Conservation (phyloP, 2,329 filamentous ascomycete species). For the Exophiala phaeomuriformis region DNA sequence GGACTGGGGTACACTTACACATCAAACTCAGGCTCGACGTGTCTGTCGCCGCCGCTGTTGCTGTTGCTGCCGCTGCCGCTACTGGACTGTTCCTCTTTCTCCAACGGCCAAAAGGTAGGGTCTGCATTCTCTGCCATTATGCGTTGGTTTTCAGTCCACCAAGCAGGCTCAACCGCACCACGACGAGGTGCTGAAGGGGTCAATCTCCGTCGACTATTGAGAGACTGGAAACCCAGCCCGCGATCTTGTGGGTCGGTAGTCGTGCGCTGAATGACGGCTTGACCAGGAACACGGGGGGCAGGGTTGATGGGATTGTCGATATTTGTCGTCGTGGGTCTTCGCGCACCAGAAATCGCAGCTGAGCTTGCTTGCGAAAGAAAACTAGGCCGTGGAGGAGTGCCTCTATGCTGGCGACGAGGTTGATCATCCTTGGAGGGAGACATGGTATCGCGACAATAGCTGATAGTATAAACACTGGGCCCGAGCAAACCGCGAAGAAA, state of each 20-base stretch:
- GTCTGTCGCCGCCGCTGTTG: not conserved
- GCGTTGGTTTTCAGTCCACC: no score
- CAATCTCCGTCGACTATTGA: not conserved
- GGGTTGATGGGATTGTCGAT: constrained; percentile 1
- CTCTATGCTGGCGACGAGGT: not conserved
- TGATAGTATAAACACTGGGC: not conserved
- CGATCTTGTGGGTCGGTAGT: not conserved
- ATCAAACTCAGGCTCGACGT: not conserved
- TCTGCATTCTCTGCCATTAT: no score
- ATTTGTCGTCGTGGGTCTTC: constrained; percentile 4
- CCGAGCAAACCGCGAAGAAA: not conserved
- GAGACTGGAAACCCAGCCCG: not conserved
- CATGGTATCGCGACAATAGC: not conserved
- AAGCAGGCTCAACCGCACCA: no score
- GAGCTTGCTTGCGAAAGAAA: not conserved
- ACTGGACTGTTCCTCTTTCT: not conserved
- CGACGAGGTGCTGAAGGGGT: not conserved
- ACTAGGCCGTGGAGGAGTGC: not conserved
- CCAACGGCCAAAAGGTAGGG: not conserved
- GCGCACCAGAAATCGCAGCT: not conserved
- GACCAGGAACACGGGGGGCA: not conserved
- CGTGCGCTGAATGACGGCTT: not conserved
- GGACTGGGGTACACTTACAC: not conserved
- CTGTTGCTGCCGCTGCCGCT: not conserved
- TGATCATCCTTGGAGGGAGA: not conserved